Base-by-base conservation (phyloP, 768 basidiomycete species). In the Phlebiopsis gigantea region DNA sequence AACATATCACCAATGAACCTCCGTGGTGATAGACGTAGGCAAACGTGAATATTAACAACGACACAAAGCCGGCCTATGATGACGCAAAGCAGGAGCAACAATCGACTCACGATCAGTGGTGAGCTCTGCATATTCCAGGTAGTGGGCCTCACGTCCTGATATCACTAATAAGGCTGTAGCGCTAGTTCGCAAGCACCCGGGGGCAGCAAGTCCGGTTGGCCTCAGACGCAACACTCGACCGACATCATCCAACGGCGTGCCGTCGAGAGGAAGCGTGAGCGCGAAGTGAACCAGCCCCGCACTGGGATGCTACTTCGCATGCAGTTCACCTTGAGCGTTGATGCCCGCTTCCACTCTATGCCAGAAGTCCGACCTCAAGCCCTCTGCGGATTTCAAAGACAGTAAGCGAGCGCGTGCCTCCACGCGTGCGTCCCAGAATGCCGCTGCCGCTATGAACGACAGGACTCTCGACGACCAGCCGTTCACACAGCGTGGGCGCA, bases 291-390 rank as follows among this genome's bases (percentile, higher is more conserved):
- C 62, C 80, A 84, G 59, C 77, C 80, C 25, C 74, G 76, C 55
- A 83, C n/a, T 85, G 88, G 87, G 14, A 86, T 79, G 49, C 88
- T 92, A 72, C 87, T 90, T 62, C 84, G 90, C 45, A 91, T 92
- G 89, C 90, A 93, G 63, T 93, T 91, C 72, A 93, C 90, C 1
- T 93, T 93, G 70, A 86, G 87, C 62, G 78, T 92, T 62, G 90
- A 92, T 70, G n/a, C n/a, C 79, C 21, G 68, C 78, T 15, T 77
- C 76, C 57, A 63, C 72, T 21, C 75, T 74, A 22, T 79, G 80
- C 61, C 79, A 80, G 65, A 88, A 87, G 68, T 86, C 85, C 5
- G 83, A 85, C 68, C 72, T 82, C 22, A 83, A 81, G 65, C 86
- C 85, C 5, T 84, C 83, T n/a, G n/a, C n/a, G n/a, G 85, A 87